Conservation (phyloP, 768 basidiomycete genomes). For the Tricholoma matsutake region DNA sequence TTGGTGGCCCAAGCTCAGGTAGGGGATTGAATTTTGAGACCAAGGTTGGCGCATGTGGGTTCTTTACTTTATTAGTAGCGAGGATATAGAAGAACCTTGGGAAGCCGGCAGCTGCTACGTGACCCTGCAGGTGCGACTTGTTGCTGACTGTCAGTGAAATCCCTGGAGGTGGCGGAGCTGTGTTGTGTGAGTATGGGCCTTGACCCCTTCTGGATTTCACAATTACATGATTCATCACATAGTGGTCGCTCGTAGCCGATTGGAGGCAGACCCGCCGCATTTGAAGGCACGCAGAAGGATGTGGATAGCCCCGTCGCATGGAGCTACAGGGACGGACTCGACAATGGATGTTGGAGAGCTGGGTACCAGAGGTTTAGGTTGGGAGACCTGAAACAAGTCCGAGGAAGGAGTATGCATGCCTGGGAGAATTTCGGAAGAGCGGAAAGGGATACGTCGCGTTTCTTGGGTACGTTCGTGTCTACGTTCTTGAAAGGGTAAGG, state of each 20-base stretch:
- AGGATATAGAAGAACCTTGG: conserved; percentile 13
- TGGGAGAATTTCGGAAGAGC: conserved; percentile 3
- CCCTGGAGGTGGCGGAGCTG: conserved; percentile 3
- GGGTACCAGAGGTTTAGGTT: not conserved
- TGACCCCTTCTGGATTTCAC: not conserved
- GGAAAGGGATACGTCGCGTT: conserved; percentile 8
- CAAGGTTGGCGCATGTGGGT: conserved; percentile 21
- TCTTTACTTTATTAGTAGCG: conserved; percentile 14
- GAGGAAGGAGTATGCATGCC: conserved; percentile 13
- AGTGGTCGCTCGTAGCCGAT: conserved; percentile 7
- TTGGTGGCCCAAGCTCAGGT: conserved; percentile 17
- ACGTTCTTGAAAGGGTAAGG: not conserved
- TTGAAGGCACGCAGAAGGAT: conserved; percentile 2
- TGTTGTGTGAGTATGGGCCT: not conserved
- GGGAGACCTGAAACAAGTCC: conserved; percentile 6
- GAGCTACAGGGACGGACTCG: not conserved
- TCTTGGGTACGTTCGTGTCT: not conserved
- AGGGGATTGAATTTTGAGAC: conserved; percentile 22
- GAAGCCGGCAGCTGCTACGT: not conserved
- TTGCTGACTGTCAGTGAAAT: not conserved
- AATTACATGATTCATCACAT: not conserved
- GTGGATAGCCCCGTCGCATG: not conserved
- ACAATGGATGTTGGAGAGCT: not conserved
- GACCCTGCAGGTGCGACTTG: not conserved
- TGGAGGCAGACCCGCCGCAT: conserved; percentile 3